Conservation (phyloP, 1,139 yeast species). For the Debaryomyces nepalensis region DNA sequence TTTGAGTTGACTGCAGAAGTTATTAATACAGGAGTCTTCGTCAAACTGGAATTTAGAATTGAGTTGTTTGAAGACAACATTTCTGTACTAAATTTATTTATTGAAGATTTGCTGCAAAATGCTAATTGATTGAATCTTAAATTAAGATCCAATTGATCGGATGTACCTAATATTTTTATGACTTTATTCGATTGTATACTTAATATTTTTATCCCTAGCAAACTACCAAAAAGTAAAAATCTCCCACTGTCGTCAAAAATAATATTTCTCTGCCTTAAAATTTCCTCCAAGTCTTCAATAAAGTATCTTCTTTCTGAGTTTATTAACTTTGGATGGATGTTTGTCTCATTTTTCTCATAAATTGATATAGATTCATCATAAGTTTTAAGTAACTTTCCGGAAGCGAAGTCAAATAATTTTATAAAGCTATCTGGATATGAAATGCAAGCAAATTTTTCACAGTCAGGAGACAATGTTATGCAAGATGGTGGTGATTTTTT, state of each 20-base stretch:
- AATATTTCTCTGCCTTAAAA: constrained; percentile 19
- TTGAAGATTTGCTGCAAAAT: constrained; percentile 21
- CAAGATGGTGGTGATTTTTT: constrained; percentile 14
- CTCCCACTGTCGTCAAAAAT: constrained; percentile 40
- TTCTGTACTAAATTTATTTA: constrained; percentile 30
- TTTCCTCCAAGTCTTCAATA: constrained; percentile 16
- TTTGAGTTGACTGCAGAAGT: constrained; percentile 33
- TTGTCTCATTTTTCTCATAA: constrained; percentile 19
- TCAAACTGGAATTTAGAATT: constrained; percentile 36
- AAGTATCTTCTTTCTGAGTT: constrained; percentile 29
- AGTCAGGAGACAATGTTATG: constrained; percentile 13
- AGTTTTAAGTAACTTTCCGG: constrained; percentile 36
- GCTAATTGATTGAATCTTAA: constrained; percentile 25
- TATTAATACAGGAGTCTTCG: constrained; percentile 37
- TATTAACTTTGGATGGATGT: constrained; percentile 28
- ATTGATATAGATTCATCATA: constrained; percentile 26
- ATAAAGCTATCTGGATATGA: constrained; percentile 38
- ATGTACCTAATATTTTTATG: constrained; percentile 33
- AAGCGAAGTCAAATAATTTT: constrained; percentile 33
- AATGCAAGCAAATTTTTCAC: constrained; percentile 21
- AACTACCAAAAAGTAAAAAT: constrained; percentile 36
- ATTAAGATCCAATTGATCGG: constrained; percentile 34
- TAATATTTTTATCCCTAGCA: constrained; percentile 39
- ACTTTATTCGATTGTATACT: constrained; percentile 33
- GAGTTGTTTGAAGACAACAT: constrained; percentile 43